Evolutionary conservation across 108 stramenopile species (phyloP), one percentile per base, ranked within the genome.

Genomic region (Parmales sp.): DNA sequence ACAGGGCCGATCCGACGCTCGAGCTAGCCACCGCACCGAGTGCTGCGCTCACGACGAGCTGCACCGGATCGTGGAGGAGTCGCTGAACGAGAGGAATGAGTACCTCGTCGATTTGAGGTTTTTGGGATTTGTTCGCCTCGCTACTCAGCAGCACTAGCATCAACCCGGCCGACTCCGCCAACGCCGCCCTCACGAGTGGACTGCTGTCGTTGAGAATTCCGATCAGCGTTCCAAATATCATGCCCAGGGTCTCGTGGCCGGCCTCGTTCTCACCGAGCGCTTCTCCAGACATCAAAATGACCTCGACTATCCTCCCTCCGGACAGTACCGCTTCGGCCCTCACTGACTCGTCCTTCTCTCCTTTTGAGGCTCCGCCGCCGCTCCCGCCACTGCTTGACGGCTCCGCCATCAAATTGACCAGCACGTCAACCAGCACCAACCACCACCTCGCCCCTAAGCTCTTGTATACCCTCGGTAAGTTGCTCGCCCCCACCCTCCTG

Each of bases 11-110:
- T 13, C 86, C 70, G 50, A 92, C 86, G 28, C 29, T 34, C n/a
- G 91, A 89, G 71, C 90, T 92, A 3, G 89, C 90, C 1, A 92
- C 91, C 31, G 91, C 91, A 19, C 91, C 80, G 25, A 92, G 82
- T 20, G 91, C 88, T 0, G 88, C 84, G 73, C 86, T 90, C 3
- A 85, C 85, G 0, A 92, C 91, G 51, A 85, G 86, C n/a, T 89
- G 91, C 66, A 89, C 85, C 36, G 77, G 45, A 69, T 92, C 91
- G 66, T 92, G 86, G 63, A 92, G 64, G 28, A 92, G 74, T 16
- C 74, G 77, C 75, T 92, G 91, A 7, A 92, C 86, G 23, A 90
- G 68, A 9, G 91, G 91, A 64, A 93, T 87, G 38, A 90, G 70
- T 20, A 77, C 75, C 37, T 92, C 88, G 66, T 92, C 91, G 1